Percentiles rank a stretch among this genome's conserved stretches.
Evolutionary conservation across 306 rosid species (phyloP).

Genomic region (Rosa persica): DNA sequence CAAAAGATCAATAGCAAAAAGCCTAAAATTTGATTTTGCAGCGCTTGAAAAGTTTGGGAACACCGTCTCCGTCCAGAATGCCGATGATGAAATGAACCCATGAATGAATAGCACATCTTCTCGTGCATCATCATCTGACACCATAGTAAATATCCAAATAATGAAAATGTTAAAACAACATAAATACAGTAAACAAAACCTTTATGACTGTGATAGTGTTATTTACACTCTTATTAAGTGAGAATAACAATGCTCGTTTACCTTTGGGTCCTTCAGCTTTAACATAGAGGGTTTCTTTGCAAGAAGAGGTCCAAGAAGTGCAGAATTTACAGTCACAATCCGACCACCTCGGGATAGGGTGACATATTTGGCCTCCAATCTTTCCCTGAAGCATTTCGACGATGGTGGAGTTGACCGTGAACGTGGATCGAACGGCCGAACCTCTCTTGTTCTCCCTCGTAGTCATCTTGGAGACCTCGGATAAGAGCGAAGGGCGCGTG

Average conservation of each 20-base stretch:
- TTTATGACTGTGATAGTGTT: not conserved
- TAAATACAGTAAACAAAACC: not conserved
- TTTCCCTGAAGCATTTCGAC: conserved; percentile 83
- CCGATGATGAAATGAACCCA: conserved; percentile 88
- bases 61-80: conserved; percentile 88
- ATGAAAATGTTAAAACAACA: not conserved
- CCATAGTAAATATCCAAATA: not conserved
- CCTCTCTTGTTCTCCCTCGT: conserved; percentile 33
- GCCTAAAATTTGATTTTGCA: conserved; percentile 49
- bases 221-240: not conserved
- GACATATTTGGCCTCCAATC: conserved; percentile 35
- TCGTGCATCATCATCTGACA: conserved; percentile 42
- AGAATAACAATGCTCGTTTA: conserved; percentile 16
- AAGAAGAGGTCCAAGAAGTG: conserved; percentile 56
- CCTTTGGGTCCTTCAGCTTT: conserved; percentile 56
- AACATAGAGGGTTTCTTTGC: conserved; percentile 60
- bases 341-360: conserved; percentile 72
- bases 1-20: conserved; percentile 86
- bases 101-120: conserved; percentile 86
- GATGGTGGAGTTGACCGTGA: conserved; percentile 57
- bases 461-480: conserved; percentile 61
- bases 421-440: conserved; percentile 24
- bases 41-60: conserved; percentile 67
- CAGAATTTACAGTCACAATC: conserved; percentile 83
- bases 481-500: conserved; percentile 64